Conservation (phyloP, 805 yeast species). For the Kodamaea jinghongensis region DNA sequence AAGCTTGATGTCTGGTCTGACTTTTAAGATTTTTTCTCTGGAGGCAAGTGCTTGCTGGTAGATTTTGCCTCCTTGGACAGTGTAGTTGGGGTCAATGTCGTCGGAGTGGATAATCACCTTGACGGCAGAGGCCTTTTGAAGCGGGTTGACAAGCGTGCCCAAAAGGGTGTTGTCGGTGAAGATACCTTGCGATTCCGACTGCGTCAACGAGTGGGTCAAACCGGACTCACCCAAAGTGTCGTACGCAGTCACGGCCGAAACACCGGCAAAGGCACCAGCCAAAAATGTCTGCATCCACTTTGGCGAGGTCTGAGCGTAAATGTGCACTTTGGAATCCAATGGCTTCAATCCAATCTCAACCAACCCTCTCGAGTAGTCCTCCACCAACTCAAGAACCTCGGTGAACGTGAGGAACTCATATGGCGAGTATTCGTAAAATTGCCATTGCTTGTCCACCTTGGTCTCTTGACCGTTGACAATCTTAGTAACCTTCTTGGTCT, state of each 20-base stretch:
- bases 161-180: constrained; percentile 82
- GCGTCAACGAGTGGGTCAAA: constrained; percentile 76
- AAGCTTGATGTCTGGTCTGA: constrained; percentile 76
- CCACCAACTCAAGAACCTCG: constrained; percentile 50
- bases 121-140: constrained; percentile 58
- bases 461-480: constrained; percentile 71
- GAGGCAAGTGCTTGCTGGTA: constrained; percentile 59
- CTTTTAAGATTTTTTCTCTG: constrained; percentile 53
- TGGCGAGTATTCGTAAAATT: constrained; percentile 71
- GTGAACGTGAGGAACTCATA: constrained; percentile 65
- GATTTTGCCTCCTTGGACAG: constrained; percentile 58
- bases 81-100: constrained; percentile 56
- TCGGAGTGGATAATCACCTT: constrained; percentile 73
- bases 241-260: constrained; percentile 93
- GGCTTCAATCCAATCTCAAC: constrained; percentile 70
- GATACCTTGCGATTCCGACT: constrained; percentile 75
- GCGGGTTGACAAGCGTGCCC: constrained; percentile 64
- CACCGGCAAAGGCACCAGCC: constrained; percentile 72
- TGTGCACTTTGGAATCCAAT: constrained; percentile 63
- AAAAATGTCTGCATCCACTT: constrained; percentile 88
- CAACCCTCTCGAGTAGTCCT: constrained; percentile 71
- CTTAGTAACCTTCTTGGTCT: constrained; percentile 71
- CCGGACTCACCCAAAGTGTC: constrained; percentile 92
- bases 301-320: constrained; percentile 84
- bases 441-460: constrained; percentile 83